These are phyloP conservation scores for Phyllosticta paracitricarpa DNA, from an alignment of 2,329 filamentous ascomycete genomes.

Conservation along the genomic window DNA sequence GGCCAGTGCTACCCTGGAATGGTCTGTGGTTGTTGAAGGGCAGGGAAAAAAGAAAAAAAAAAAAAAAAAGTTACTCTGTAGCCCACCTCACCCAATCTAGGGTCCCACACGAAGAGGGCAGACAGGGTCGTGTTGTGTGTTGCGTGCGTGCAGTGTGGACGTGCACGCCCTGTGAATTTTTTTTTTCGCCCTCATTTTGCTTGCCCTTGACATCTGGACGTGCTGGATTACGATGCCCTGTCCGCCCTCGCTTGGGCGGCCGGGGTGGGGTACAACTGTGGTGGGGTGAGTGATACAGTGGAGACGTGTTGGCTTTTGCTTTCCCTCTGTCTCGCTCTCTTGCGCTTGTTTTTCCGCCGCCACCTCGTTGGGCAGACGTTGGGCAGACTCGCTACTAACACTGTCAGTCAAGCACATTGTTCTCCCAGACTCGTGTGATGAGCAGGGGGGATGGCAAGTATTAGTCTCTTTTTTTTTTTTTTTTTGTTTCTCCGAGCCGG, in stretches of 20 bases:
- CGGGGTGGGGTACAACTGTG: not conserved
- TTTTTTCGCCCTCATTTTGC: not conserved
- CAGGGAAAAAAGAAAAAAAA: not conserved
- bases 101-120: not conserved
- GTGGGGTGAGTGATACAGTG: not conserved
- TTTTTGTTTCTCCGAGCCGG: not conserved
- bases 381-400: no score
- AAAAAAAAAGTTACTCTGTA: no score
- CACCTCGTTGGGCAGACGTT: not conserved
- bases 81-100: not conserved
- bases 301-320: not conserved
- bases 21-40: not conserved
- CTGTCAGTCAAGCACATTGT: not conserved
- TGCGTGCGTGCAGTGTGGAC: not conserved
- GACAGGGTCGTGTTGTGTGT: not conserved
- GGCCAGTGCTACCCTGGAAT: not conserved
- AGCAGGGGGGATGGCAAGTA: not conserved
- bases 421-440: conserved; percentile 5
- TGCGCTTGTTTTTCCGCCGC: not conserved
- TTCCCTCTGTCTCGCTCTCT: not conserved
- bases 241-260: not conserved
- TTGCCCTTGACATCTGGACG: not conserved
- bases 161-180: not conserved
- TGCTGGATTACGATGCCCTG: not conserved
- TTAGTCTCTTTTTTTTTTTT: not conserved